phyloP scores from a whole-genome alignment of 805 yeast species.

The Metschnikowia lochheadii region DNA sequence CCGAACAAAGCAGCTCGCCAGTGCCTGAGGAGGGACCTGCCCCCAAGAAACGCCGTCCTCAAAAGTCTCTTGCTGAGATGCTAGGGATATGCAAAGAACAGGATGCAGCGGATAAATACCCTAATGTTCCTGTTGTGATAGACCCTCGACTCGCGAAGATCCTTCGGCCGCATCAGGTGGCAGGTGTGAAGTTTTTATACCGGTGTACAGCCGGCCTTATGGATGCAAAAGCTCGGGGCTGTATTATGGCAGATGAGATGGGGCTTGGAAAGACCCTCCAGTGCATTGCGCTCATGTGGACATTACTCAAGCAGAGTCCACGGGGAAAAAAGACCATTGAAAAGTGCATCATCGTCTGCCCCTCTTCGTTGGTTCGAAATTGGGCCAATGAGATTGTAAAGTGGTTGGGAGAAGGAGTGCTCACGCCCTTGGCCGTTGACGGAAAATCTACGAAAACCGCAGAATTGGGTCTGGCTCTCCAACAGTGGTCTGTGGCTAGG shows the following conservation, averaged over 20 bases:
- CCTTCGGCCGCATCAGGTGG: constrained; percentile 92
- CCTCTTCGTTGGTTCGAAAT: constrained; percentile 86
- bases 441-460: constrained; percentile 76
- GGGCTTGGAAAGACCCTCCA: constrained; percentile 90
- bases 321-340: constrained; percentile 77
- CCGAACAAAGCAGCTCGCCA: constrained; percentile 7
- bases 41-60: constrained; percentile 39
- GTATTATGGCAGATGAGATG: constrained; percentile 98
- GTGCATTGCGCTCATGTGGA: constrained; percentile 90
- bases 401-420: constrained; percentile 91
- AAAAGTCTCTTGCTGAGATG: constrained; percentile 72
- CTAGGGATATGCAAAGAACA: constrained; percentile 63
- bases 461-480: constrained; percentile 64
- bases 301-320: constrained; percentile 83
- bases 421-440: constrained; percentile 86
- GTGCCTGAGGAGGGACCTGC: constrained; percentile 12
- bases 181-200: constrained; percentile 88
- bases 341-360: constrained; percentile 91
- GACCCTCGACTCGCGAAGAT: constrained; percentile 84
- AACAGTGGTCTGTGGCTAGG: constrained; percentile 80
- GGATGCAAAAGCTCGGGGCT: constrained; percentile 83
- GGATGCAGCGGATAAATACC: constrained; percentile 49
- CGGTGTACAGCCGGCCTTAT: constrained; percentile 86
- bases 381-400: constrained; percentile 96
- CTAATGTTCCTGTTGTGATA: constrained; percentile 92